Evolutionary conservation across 2,329 filamentous ascomycete species (phyloP), one percentile per base, ranked within the genome.

Genomic region (Colletotrichum limetticola): DNA sequence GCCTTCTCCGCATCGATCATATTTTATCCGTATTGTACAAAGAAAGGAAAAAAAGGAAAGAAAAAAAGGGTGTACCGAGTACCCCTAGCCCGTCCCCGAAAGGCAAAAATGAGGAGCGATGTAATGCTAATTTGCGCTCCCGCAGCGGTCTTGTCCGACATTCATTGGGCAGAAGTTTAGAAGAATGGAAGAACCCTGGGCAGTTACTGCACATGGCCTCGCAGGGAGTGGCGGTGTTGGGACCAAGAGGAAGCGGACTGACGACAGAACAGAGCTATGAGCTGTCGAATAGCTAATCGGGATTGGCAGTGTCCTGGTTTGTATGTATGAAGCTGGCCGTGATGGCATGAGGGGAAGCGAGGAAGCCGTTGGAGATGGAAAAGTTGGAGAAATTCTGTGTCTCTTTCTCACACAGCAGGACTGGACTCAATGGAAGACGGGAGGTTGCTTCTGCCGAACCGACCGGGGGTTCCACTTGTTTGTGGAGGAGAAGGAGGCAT

Each of bases 1-100:
- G 1, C 66, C 66, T 74, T 73, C 74, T 75, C 74, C 73, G 62
- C 74, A 75, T 73, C 62, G 32, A 70, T 66, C 59, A 56, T 53
- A 26, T 19, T 42, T 42, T 19, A 42, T 16, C 32, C 32, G 32
- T 35, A 35, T 35, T 35, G 32, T 4, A 35, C 32, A 35, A 12
- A 35, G 32, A 35, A 42, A 16, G 16, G 37, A 35, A 5, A 35
- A 11, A 12, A 42, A 16, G 16, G 37, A 42, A 19, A 16, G 37
- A 42, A 42, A 42, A 37, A 42, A 42, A 42, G 16, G 37, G n/a
- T 35, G 28, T 30, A 2, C 46, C 16, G 7, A n/a, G 3, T 24
- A 19, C 7, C 24, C 24, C 52, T 7, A 65, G 30, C 42, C 30
- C 26, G 28, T 42, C 37, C 46, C 35, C 22, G 32, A n/a, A 56